Evolutionary conservation across 169 alveolate species (phyloP).

Genomic region (Eimeria sp.): DNA sequence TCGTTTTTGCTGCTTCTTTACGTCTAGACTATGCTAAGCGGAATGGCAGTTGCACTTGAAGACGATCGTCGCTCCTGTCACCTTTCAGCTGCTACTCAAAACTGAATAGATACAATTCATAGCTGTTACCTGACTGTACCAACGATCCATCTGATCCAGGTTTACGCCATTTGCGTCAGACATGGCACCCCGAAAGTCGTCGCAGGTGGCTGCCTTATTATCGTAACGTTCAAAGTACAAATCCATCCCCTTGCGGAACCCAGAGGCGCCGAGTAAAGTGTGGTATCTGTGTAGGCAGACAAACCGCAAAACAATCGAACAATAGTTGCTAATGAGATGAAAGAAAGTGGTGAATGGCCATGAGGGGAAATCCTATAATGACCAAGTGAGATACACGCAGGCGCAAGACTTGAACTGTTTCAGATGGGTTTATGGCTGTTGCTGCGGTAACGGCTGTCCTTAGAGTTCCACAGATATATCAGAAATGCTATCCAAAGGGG

Average conservation of each 20-base stretch:
- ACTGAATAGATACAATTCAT: neutral
- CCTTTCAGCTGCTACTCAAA: neutral
- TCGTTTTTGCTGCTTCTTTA: neutral
- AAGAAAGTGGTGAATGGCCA: neutral
- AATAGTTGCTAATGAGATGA: neutral
- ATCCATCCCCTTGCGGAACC: conserved; percentile 96
- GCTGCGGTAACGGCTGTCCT: neutral
- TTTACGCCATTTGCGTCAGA: conserved; percentile 91
- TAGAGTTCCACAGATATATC: neutral
- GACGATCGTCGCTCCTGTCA: neutral
- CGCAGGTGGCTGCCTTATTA: conserved; percentile 96
- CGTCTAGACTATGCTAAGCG: neutral
- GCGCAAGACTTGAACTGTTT: neutral
- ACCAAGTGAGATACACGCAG: neutral
- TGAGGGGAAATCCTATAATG: neutral
- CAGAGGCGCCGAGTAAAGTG: conserved; percentile 94
- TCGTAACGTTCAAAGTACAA: conserved; percentile 95
- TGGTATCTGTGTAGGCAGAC: conserved; percentile 68
- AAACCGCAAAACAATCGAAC: neutral
- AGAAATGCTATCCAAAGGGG: neutral
- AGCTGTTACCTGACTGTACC: conserved; percentile 92
- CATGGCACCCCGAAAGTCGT: conserved; percentile 97
- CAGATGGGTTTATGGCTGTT: neutral
- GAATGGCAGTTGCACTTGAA: neutral
- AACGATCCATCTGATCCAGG: conserved; percentile 93